phyloP scores from a whole-genome alignment of 2,329 filamentous ascomycete genomes.

The Domatiomyces catenatus region DNA sequence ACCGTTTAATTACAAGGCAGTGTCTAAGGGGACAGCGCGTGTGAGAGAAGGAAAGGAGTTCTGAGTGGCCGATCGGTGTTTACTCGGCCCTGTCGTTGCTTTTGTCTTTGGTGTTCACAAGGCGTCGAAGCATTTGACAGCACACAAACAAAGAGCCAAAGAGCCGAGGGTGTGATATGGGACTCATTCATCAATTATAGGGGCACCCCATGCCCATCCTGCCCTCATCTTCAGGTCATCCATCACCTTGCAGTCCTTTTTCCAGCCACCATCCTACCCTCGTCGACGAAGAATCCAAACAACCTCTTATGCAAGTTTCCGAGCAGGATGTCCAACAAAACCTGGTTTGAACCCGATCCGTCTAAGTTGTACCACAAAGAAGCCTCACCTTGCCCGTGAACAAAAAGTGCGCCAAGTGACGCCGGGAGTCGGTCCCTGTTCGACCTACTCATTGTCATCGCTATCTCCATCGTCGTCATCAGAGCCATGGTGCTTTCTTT shows the following conservation, averaged over 20 bases:
- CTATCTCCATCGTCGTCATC: slow-evolving; percentile 17
- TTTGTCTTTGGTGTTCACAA: neutral
- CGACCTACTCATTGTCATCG: neutral
- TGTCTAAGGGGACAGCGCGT: no score
- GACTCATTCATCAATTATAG: neutral
- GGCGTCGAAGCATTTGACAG: no score
- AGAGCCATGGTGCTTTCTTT: slow-evolving; percentile 30
- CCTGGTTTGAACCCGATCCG: no score
- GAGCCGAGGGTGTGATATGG: neutral
- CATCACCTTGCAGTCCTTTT: neutral
- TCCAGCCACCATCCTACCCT: neutral
- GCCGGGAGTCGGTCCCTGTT: neutral
- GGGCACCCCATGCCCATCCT: neutral
- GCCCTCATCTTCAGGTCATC: neutral
- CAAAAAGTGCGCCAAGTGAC: neutral
- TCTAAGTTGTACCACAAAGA: neutral
- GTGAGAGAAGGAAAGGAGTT: neutral
- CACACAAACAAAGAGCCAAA: neutral
- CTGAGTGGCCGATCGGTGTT: no score
- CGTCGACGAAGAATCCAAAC: neutral
- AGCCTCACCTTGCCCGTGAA: neutral
- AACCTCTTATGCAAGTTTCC: neutral
- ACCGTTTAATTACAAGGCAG: neutral
- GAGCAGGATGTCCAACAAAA: neutral
- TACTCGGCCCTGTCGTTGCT: neutral